Evolutionary conservation across 495 filamentous ascomycete genomes (phyloP), one percentile per base, ranked within the genome.

Genomic region (Massariosphaeria phaeospora): DNA sequence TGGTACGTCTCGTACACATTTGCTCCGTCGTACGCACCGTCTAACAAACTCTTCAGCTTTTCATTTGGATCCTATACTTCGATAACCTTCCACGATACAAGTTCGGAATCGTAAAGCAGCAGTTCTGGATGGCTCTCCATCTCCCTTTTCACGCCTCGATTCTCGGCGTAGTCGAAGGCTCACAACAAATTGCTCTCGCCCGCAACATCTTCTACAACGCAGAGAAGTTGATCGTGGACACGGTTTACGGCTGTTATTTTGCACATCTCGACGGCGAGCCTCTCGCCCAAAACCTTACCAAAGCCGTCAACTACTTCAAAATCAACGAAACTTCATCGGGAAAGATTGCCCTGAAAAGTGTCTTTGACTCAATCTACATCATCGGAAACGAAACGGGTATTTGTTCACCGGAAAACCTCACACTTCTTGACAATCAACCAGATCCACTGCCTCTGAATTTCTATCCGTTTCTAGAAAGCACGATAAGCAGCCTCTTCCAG

Each of bases 91-190:
- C 55, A 9, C 35, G 42, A 11, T 30, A 48, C 25, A 38, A 35
- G 18, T 59, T 60, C 36, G 49, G 50, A 20, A 55, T 55, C 4
- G 48, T 63, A 3, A 38, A 41, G 26, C 55, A 63, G 31, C 60
- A 58, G 21, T 47, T 63, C 26, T 63, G 55, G 55, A 39, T 48
- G 18, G 24, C 39, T 18, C 38, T 63, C 2, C 60, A 63, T 44
- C 48, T 63, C 30, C 60, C 60, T 24, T 36, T 63, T 0, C 60
- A 63, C 24, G 55, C 59, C n/a, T 24, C 55, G 5, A 55, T 63
- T 15, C 46, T 63, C 2, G 59, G 59, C 15, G 31, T 57, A 6
- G 59, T 51, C 39, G 59, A 62, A 53, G 59, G 59, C 24, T 51
- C 59, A 1, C 59, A 62, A 24, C 59, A 62, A 2, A 40, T 62